Percentiles rank a stretch among this genome's conserved stretches.
phyloP scores from a whole-genome alignment of 2,329 filamentous ascomycete species.

The Coniochaeta sp. region DNA sequence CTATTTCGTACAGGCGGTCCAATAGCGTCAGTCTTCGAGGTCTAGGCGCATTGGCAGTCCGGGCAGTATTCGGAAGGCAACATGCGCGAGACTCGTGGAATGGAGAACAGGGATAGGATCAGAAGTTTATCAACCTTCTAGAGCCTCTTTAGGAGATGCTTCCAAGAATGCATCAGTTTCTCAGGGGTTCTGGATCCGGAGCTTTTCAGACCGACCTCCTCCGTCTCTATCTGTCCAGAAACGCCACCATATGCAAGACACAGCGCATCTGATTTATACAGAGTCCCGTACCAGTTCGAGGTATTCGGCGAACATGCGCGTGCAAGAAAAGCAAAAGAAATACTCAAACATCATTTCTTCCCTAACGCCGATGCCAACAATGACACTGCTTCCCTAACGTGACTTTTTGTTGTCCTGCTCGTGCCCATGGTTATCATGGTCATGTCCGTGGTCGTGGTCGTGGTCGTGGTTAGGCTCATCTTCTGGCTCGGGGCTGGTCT shows the following conservation, averaged over 20 bases:
- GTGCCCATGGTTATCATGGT: slow-evolving; percentile 18
- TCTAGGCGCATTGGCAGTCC: not conserved
- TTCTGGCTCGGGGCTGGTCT: slow-evolving; percentile 54
- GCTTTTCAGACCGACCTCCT: not conserved
- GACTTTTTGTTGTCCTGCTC: slow-evolving; percentile 15
- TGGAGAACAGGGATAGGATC: not conserved
- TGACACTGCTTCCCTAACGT: not conserved
- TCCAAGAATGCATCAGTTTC: not conserved
- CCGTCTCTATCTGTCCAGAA: not conserved
- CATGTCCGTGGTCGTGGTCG: slow-evolving; percentile 32
- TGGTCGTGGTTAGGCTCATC: slow-evolving; percentile 38
- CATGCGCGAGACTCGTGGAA: not conserved
- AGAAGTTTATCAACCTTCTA: not conserved
- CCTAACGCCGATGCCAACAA: slow-evolving; percentile 1
- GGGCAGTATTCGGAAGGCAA: not conserved
- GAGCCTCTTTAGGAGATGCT: not conserved
- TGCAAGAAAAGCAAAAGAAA: not conserved
- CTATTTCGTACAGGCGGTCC: not conserved
- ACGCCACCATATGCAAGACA: slow-evolving; percentile 1
- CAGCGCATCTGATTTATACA: not conserved
- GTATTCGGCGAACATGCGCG: not conserved
- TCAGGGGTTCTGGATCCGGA: not conserved
- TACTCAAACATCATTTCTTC: not conserved
- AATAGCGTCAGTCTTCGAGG: not conserved
- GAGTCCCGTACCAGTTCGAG: not conserved